Conservation (phyloP, 495 filamentous ascomycete species). For the Stereocaulon alpinum region DNA sequence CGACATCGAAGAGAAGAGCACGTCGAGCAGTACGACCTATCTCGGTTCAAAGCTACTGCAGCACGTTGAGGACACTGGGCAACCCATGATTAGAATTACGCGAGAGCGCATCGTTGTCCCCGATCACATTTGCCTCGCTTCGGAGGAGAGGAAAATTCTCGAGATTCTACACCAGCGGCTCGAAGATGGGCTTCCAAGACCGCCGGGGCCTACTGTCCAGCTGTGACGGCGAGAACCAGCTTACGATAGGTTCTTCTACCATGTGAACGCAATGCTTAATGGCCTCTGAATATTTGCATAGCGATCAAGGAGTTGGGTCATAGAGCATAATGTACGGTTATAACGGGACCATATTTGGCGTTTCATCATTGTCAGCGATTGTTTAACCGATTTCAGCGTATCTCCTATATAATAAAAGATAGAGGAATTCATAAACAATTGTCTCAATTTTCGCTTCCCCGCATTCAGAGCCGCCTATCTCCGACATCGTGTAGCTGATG, state of each 20-base stretch:
- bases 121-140: neutral
- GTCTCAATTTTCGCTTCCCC: neutral
- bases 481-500: neutral
- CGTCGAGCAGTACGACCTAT: neutral
- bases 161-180: constrained; percentile 4
- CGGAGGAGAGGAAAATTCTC: constrained; percentile 1
- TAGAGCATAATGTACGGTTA: neutral
- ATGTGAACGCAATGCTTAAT: neutral
- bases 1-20: constrained; percentile 2
- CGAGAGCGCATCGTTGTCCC: constrained; percentile 1
- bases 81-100: neutral
- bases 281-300: neutral
- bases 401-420: neutral
- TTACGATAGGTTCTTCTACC: neutral
- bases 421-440: too few relatives aligned
- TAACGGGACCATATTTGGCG: too few relatives aligned
- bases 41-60: neutral
- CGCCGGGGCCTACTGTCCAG: neutral
- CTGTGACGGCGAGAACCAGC: neutral
- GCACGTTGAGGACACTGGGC: neutral
- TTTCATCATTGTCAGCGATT: neutral
- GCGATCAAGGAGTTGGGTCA: neutral
- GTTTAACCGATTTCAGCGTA: too few relatives aligned
- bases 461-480: neutral
- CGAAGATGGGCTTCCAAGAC: neutral